phyloP scores from a whole-genome alignment of 352 stramenopile genomes.

The Phytopythium ostracodes region DNA sequence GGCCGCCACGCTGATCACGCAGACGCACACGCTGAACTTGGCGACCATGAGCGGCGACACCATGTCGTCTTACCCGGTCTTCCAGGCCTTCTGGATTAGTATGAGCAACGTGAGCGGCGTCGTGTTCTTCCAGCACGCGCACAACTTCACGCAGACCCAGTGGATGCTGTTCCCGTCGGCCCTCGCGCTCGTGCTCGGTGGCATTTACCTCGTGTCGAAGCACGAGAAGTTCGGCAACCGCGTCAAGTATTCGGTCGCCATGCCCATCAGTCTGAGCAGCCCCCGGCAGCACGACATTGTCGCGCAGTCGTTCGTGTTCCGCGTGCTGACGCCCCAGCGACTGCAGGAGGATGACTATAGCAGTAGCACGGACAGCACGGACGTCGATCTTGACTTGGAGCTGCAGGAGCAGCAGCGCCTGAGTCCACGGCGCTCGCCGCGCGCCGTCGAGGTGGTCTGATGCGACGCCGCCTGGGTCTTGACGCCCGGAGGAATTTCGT shows the following conservation, averaged over 20 bases:
- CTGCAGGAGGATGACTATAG: constrained; percentile 57
- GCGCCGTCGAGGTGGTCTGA: constrained; percentile 50
- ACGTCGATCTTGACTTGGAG: constrained; percentile 29
- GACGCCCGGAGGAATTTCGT: background rate
- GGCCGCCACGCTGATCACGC: constrained; percentile 67
- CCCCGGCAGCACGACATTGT: constrained; percentile 85
- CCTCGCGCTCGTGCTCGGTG: constrained; percentile 63
- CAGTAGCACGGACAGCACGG: constrained; percentile 36
- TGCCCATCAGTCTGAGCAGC: constrained; percentile 84
- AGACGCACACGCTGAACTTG: constrained; percentile 85
- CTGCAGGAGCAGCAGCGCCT: constrained; percentile 9
- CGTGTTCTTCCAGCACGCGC: constrained; percentile 85
- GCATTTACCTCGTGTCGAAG: constrained; percentile 81
- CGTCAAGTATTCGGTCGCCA: constrained; percentile 87
- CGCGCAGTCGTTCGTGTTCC: constrained; percentile 86
- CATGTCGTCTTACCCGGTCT: constrained; percentile 84
- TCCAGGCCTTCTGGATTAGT: constrained; percentile 87
- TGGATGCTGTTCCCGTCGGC: constrained; percentile 81
- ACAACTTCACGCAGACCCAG: constrained; percentile 76
- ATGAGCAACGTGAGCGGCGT: constrained; percentile 87
- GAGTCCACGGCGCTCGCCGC: constrained; percentile 18
- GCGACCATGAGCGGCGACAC: constrained; percentile 83
- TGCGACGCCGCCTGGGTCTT: background rate
- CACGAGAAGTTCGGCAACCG: constrained; percentile 88
- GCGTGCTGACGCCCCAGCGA: constrained; percentile 75